Base-by-base conservation (phyloP, 129 eudicot species). In the Arctium minus region DNA sequence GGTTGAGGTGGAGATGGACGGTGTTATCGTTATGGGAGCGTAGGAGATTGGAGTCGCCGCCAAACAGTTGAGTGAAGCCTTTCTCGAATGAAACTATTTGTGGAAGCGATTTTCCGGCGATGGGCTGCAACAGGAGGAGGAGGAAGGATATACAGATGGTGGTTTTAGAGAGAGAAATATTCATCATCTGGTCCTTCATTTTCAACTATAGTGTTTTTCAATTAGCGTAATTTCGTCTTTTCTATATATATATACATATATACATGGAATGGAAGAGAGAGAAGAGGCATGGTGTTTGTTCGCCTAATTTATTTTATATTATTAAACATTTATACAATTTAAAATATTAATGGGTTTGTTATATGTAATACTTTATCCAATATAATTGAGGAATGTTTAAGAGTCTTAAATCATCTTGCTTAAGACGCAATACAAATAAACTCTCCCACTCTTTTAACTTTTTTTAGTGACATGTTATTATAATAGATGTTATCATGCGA, bases 1-100 rank as follows among this genome's bases (percentile, higher is more conserved):
- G 92, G 79, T 94, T 85, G 86, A 94, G 98, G 85, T 82, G 96
- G 73, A 94, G 97, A 75, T 81, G 81, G 78, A 92, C 92, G 44
- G 92, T 73, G 46, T 85, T 87, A 37, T 91, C 90, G 44, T 91
- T 87, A 32, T 89, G 88, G 2, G 77, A 60, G 8, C 65, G 84
- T 48, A 79, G 77, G 87, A 92, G 86, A 70, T 94, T 94, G 65
- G 85, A 69, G 83, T 94, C 88, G 8, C 91, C 92, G 4, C 97
- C 97, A 62, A 92, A 94, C 2, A 94, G 89, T 50, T 88, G 91
- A 60, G 87, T 85, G 87, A 90, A 92, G 50, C 92, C 94, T 80
- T 92, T 83, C 73, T 75, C 48, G 85, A 90, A 94, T 2, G 91
- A 76, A 64, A 92, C 44, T 6, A 88, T 91, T 33, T 13, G 76